Base-by-base conservation (phyloP, 306 rosid genomes). In the Malus asiatica region DNA sequence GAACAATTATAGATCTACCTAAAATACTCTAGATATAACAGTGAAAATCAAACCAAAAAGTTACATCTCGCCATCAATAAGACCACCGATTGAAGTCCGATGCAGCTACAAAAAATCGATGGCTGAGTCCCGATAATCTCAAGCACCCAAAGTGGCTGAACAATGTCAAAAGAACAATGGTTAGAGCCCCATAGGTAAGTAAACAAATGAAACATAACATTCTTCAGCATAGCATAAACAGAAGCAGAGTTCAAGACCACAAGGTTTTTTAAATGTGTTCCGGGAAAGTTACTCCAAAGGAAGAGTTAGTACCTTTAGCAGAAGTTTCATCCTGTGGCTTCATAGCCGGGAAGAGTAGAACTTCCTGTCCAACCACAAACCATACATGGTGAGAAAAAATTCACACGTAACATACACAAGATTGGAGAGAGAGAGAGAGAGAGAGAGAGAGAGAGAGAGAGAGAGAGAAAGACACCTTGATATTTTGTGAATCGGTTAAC, bases 271-370 rank as follows among this genome's bases (percentile, higher is more conserved):
- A 40, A 11, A 30, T 44, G 63, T 8, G 0, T 14, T 27, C 11
- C 20, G 10, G 5, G 12, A 20, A 58, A 33, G 33, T 23, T 4
- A 32, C 19, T 18, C 2, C 55, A 55, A 25, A 25, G 38, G 15
- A 5, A 11, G 51, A 68, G 22, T 10, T n/a, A 1, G 76, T 64
- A 77, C 85, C 88, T 86, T 84, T 81, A 11, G 76, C 71, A 55
- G 74, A 68, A 73, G 83, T 79, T 66, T 90, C 90, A 78, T 91
- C 97, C 80, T 91, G 95, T 73, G 97, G 97, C 72, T 64, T 64
- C 68, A 64, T 94, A 14, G 96, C 94, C 13, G 98, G 96, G 90
- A 94, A 94, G 74, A 94, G 94, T 48, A 94, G 94, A 70, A 94
- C 97, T 82, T 94, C 98, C 96, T 90, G 92, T 81, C 45, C 57